Conservation (phyloP, 2,329 filamentous ascomycete genomes). For the Biscogniauxia mediterranea region DNA sequence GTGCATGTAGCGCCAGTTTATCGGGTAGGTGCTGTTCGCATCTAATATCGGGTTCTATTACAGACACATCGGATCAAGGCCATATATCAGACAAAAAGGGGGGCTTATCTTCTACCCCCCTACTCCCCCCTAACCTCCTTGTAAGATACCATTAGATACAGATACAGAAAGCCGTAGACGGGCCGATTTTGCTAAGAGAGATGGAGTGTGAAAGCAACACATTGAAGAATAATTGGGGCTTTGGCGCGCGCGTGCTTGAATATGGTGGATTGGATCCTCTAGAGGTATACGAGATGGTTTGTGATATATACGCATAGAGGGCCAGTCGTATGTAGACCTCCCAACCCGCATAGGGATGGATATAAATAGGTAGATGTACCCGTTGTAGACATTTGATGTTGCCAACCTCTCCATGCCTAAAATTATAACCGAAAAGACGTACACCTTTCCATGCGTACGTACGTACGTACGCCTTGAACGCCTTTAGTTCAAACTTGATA, state of each 20-base stretch:
- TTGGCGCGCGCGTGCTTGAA: too few relatives aligned
- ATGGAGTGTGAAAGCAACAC: too few relatives aligned
- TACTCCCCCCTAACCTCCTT: neutral
- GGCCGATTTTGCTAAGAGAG: too few relatives aligned
- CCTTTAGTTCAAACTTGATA: slow-evolving; percentile 3
- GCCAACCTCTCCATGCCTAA: neutral
- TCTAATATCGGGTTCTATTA: neutral
- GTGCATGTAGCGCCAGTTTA: neutral
- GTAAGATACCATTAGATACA: neutral
- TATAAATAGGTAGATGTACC: neutral
- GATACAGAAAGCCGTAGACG: neutral
- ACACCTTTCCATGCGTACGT: neutral
- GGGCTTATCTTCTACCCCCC: neutral
- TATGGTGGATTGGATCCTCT: too few relatives aligned
- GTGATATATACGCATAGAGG: too few relatives aligned
- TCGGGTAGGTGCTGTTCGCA: neutral
- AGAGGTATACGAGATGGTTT: too few relatives aligned
- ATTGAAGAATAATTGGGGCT: too few relatives aligned
- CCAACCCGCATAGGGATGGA: too few relatives aligned
- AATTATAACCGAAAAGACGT: neutral
- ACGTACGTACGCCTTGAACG: neutral
- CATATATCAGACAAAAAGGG: neutral
- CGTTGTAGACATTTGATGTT: neutral
- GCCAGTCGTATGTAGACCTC: too few relatives aligned
- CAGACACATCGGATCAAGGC: neutral